Evolutionary conservation across 805 yeast genomes (phyloP).

Genomic region (Pichia thaimueangensis): DNA sequence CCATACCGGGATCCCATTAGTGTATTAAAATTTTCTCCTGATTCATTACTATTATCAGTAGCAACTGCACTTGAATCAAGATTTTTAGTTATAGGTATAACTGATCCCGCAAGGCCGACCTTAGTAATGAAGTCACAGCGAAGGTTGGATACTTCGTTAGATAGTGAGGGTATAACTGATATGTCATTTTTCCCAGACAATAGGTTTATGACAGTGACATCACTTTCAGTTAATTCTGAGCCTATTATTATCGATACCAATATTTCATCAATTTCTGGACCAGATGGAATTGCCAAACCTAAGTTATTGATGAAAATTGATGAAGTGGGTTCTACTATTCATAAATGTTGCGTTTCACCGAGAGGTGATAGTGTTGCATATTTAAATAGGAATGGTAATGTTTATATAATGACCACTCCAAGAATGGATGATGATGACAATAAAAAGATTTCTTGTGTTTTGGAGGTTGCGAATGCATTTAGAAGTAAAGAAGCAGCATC

Average conservation of each 20-base stretch:
- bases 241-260: conserved; percentile 64
- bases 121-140: conserved; percentile 63
- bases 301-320: conserved; percentile 56
- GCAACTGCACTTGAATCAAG: conserved; percentile 74
- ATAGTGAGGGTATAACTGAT: conserved; percentile 86
- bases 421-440: conserved; percentile 48
- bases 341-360: conserved; percentile 70
- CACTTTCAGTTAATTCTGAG: conserved; percentile 57
- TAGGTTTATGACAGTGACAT: conserved; percentile 44
- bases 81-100: conserved; percentile 65
- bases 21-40: conserved; percentile 63
- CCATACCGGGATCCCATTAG: conserved; percentile 86
- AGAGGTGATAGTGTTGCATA: conserved; percentile 82
- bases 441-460: conserved; percentile 59
- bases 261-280: conserved; percentile 38
- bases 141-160: conserved; percentile 56
- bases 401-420: conserved; percentile 62
- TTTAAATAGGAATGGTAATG: conserved; percentile 69
- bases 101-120: conserved; percentile 57
- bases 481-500: conserved; percentile 74
- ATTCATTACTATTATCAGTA: conserved; percentile 65
- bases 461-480: conserved; percentile 72
- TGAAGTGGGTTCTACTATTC: conserved; percentile 77
- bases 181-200: conserved; percentile 66
- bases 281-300: conserved; percentile 49